Base-by-base conservation (phyloP, 2,329 filamentous ascomycete genomes). In the Ceratocystis destructans region DNA sequence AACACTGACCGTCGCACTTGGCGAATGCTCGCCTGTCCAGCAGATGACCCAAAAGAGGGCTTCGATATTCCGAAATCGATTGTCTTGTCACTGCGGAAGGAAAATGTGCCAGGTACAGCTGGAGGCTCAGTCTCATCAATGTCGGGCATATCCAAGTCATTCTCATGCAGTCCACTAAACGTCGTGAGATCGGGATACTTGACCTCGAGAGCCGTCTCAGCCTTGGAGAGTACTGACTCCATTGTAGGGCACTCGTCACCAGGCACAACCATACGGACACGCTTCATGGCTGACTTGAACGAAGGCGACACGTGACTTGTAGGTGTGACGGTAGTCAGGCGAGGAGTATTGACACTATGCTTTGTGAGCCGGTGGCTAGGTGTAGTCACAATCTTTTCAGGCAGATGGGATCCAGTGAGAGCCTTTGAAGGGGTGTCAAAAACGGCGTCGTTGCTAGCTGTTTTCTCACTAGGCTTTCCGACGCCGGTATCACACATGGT, bases 281-380 rank as follows among this genome's bases (percentile, higher is more conserved):
- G 61, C 37, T 68, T 68, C 64, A 66, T 66, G 25, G 66, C 64
- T 22, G 66, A 68, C 61, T 68, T 68, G 31, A 68, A 65, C 5
- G 66, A 68, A 3, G 66, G 66, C 6, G 66, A 68, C 1, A 65
- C 48, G 10, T 68, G 64, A 25, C 50, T 68, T 5, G 66, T 65
- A 15, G 66, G 59, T 22, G 64, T 63, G 3, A 66, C 50, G 2
- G 66, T 65, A 15, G 59, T 82, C 45, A 86, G 86, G 68, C 84
- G 85, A 0, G 86, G 87, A 0, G 88, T 90, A 72, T 96, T 96
- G 63, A 88, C 86, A 45, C 96, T 89, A 66, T 83, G 87, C 77
- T 95, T 96, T 20, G 76, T 74, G 46, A 79, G 73, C 74, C 85
- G 88, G 28, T 85, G 82, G 41, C 86, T 85, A 6, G 87, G 88